A percentile compares a stretch with the other conserved stretches of the same genome.
These are phyloP conservation scores for Aspergillus ostianus DNA, from an alignment of 495 filamentous ascomycete species.

Conservation along the genomic window DNA sequence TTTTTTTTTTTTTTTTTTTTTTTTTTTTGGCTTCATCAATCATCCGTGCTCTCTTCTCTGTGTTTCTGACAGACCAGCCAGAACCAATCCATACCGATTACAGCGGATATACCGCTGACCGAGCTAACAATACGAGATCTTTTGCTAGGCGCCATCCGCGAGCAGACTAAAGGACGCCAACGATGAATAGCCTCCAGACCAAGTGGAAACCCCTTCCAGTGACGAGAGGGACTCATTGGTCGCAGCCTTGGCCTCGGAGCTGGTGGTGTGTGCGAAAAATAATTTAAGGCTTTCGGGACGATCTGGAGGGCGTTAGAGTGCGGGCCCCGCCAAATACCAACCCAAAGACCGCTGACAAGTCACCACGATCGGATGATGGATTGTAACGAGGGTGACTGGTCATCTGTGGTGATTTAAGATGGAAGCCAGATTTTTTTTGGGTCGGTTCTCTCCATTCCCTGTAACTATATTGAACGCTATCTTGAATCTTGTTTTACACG, in stretches of 20 bases:
- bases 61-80: neutral
- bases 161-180: slow-evolving; percentile 18
- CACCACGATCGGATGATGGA: slow-evolving; percentile 15
- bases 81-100: neutral
- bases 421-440: neutral
- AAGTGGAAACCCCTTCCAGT: slow-evolving; percentile 17
- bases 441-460: too few species aligned
- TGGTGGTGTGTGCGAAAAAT: slow-evolving; percentile 19
- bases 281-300: slow-evolving; percentile 24
- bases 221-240: slow-evolving; percentile 13
- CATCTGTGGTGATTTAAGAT: slow-evolving; percentile 8
- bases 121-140: slow-evolving; percentile 18
- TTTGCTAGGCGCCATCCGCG: slow-evolving; percentile 9
- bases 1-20: too few species aligned
- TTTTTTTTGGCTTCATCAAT: neutral
- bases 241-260: slow-evolving; percentile 4
- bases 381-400: slow-evolving; percentile 14
- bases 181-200: slow-evolving; percentile 19
- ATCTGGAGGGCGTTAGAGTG: slow-evolving; percentile 28
- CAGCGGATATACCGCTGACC: neutral
- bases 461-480: neutral
- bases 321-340: slow-evolving; percentile 14
- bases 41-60: slow-evolving; percentile 4
- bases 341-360: slow-evolving; percentile 19
- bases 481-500: neutral